Evolutionary conservation across 495 filamentous ascomycete species (phyloP).

Genomic region (Daldinia caldariorum): DNA sequence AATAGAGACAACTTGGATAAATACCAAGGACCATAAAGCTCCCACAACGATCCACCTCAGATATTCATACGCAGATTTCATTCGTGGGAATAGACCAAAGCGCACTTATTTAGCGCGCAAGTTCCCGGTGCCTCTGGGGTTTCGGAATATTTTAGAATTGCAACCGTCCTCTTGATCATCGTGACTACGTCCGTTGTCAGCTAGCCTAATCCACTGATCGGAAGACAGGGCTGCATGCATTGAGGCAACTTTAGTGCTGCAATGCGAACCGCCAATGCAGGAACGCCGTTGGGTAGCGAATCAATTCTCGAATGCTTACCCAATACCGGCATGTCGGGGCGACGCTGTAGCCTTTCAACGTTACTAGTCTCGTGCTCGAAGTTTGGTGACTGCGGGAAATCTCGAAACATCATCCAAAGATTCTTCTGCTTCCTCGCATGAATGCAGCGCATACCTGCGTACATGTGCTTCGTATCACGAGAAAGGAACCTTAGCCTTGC

Average conservation of each 20-base stretch:
- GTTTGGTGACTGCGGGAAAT: slow-evolving; percentile 34
- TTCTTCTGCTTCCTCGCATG: slow-evolving; percentile 32
- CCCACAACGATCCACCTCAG: slow-evolving; percentile 6
- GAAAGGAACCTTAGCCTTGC: slow-evolving; percentile 25
- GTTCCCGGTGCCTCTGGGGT: slow-evolving; percentile 34
- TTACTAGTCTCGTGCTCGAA: slow-evolving; percentile 28
- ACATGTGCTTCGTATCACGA: slow-evolving; percentile 21
- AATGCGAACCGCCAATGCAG: slow-evolving; percentile 21
- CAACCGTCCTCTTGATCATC: slow-evolving; percentile 33
- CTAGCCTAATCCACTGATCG: slow-evolving; percentile 15
- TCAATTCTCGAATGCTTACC: slow-evolving; percentile 21
- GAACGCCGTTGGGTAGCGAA: slow-evolving; percentile 25
- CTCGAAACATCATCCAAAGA: slow-evolving; percentile 35
- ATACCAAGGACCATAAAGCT: slow-evolving; percentile 8
- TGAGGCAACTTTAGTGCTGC: slow-evolving; percentile 8
- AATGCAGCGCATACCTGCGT: slow-evolving; percentile 25
- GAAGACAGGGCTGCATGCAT: slow-evolving; percentile 29
- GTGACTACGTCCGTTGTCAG: slow-evolving; percentile 29
- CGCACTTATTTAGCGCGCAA: slow-evolving; percentile 30
- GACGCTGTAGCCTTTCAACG: slow-evolving; percentile 15
- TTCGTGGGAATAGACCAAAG: slow-evolving; percentile 17
- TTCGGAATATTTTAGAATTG: slow-evolving; percentile 43
- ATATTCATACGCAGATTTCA: slow-evolving; percentile 5
- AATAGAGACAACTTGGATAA: slow-evolving; percentile 1
- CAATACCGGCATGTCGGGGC: slow-evolving; percentile 33